These are phyloP conservation scores for Colletotrichum ledebouriae DNA, from an alignment of 2,329 filamentous ascomycete species.

Conservation along the genomic window DNA sequence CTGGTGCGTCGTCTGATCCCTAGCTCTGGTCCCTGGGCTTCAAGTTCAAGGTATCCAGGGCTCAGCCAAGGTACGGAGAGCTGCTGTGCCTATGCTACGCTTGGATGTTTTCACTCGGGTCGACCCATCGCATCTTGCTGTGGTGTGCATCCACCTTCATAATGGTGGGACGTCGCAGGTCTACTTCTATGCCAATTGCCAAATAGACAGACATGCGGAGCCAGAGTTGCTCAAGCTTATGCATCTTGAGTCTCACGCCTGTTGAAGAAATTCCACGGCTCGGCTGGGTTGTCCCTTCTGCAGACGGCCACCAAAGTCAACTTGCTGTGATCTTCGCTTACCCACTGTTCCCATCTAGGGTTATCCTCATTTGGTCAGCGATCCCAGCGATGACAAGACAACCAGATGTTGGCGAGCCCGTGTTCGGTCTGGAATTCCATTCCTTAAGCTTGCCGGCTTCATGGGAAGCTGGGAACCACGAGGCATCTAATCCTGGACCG, in stretches of 20 bases:
- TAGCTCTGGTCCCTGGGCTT: slow-evolving; percentile 5
- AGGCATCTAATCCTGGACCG: not conserved
- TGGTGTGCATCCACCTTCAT: no score
- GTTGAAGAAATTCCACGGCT: no score
- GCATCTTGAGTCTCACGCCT: no score
- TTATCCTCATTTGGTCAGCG: not conserved
- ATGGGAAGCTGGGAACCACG: not conserved
- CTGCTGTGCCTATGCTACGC: no score
- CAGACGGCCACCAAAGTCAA: not conserved
- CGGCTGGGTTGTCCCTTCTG: slow-evolving; percentile 30
- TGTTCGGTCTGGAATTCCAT: not conserved
- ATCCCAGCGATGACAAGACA: slow-evolving; percentile 11
- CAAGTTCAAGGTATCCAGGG: slow-evolving; percentile 2
- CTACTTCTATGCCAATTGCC: no score
- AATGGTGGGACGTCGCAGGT: no score
- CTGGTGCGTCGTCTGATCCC: not conserved
- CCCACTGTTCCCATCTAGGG: slow-evolving; percentile 4
- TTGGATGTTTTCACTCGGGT: no score
- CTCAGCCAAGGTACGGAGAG: not conserved
- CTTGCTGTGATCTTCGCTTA: not conserved
- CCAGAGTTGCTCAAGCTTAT: no score
- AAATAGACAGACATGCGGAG: no score
- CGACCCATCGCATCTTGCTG: no score
- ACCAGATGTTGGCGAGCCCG: not conserved
- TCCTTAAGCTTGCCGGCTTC: slow-evolving; percentile 8